Evolutionary conservation across 805 yeast genomes (phyloP).

Genomic region (Kuraishia capsulata): DNA sequence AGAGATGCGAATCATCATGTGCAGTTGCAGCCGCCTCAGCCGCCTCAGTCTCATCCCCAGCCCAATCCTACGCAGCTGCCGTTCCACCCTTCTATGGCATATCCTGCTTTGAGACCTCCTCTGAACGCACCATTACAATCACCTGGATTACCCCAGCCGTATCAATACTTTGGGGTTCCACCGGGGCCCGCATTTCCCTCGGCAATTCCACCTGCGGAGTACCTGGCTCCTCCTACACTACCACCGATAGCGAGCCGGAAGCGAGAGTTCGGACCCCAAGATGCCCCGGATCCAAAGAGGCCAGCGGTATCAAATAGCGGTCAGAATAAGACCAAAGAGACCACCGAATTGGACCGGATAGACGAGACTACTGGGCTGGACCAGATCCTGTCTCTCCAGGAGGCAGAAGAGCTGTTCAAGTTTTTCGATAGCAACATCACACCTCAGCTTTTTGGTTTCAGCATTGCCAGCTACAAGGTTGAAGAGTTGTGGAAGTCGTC

Average conservation of each 20-base stretch:
- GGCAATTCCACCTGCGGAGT: neutral
- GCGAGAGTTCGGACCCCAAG: constrained; percentile 7
- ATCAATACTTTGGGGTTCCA: neutral
- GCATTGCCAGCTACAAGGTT: constrained; percentile 38
- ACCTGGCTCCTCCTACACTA: neutral
- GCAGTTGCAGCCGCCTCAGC: neutral
- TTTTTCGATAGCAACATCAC: constrained; percentile 48
- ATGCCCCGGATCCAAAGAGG: neutral
- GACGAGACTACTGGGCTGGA: neutral
- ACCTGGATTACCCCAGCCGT: neutral
- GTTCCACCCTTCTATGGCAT: neutral
- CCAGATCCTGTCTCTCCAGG: constrained; percentile 11
- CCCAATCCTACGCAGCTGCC: neutral
- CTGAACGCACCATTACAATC: neutral
- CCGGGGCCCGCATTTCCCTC: neutral
- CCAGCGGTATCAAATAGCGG: neutral
- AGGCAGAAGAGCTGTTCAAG: constrained; percentile 37
- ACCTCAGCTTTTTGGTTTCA: constrained; percentile 61
- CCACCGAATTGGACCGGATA: neutral
- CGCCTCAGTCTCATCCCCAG: neutral
- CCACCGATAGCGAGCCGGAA: no score
- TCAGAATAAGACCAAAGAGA: neutral
- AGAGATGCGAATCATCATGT: no score
- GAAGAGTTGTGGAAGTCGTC: constrained; percentile 43
- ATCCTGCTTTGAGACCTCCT: no score